These are phyloP conservation scores for Colletotrichum lindemuthianum DNA, from an alignment of 2,329 filamentous ascomycete species.

Conservation along the genomic window DNA sequence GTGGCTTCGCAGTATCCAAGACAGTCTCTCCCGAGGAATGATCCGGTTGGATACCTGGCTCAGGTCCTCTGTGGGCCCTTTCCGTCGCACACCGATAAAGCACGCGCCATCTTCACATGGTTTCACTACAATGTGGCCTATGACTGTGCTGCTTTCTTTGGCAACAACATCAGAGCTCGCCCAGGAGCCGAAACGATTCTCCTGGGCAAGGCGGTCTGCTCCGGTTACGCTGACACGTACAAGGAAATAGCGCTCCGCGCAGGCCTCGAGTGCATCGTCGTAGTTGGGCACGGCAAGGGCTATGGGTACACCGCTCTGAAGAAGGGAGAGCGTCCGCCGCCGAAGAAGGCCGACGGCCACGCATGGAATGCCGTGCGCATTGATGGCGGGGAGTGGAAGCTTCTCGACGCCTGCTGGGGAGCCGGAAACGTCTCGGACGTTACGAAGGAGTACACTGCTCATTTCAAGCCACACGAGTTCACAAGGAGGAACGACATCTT, in stretches of 20 bases:
- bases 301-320: constrained; percentile 74
- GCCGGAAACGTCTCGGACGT: constrained; percentile 72
- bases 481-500: constrained; percentile 79
- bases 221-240: constrained; percentile 89
- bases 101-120: constrained; percentile 93
- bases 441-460: constrained; percentile 69
- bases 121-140: constrained; percentile 93
- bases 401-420: constrained; percentile 94
- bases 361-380: constrained; percentile 95
- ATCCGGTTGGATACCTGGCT: constrained; percentile 79
- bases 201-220: constrained; percentile 86
- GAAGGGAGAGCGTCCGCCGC: constrained; percentile 73
- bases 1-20: constrained; percentile 83
- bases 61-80: constrained; percentile 82
- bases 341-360: constrained; percentile 71
- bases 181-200: constrained; percentile 79
- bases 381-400: constrained; percentile 88
- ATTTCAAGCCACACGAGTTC: constrained; percentile 73
- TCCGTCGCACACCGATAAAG: constrained; percentile 86
- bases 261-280: constrained; percentile 79
- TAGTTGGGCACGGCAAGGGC: constrained; percentile 87
- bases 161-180: constrained; percentile 71
- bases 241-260: constrained; percentile 80
- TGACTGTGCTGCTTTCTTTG: constrained; percentile 83
- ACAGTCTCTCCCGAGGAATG: constrained; percentile 71